phyloP scores from a whole-genome alignment of 306 rosid genomes.

The Vigna angularis region DNA sequence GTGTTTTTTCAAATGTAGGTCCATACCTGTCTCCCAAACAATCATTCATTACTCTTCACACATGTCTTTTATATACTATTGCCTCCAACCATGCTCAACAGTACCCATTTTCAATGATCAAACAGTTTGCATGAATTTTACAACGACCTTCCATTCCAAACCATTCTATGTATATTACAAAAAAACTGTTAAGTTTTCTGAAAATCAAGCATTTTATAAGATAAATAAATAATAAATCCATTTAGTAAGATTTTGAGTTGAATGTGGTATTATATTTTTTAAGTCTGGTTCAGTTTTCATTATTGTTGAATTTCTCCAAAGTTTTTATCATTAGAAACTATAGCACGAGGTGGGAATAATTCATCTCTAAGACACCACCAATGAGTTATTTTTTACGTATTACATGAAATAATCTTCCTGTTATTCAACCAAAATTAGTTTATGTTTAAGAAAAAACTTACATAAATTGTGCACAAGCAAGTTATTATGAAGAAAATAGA shows the following conservation, averaged over 20 bases:
- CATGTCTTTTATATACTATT: conserved; percentile 5
- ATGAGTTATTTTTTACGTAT: neutral
- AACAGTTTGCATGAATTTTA: neutral
- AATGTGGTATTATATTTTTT: too few relatives aligned
- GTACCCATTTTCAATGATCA: conserved; percentile 15
- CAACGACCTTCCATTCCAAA: neutral
- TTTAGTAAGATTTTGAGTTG: too few relatives aligned
- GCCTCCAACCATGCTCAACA: neutral
- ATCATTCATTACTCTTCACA: conserved; percentile 24
- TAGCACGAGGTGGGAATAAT: neutral
- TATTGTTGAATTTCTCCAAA: too few relatives aligned
- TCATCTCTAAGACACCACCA: neutral
- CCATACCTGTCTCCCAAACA: conserved; percentile 11
- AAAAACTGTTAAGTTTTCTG: too few relatives aligned
- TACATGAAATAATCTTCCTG: neutral
- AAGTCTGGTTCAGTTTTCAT: too few relatives aligned
- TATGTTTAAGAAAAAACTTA: too few relatives aligned
- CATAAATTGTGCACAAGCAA: too few relatives aligned
- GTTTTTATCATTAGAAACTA: too few relatives aligned
- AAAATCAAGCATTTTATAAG: too few relatives aligned
- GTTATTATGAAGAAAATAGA: too few relatives aligned
- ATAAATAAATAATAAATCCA: too few relatives aligned
- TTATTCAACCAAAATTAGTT: neutral
- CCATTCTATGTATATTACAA: too few relatives aligned
- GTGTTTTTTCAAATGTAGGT: conserved; percentile 25